Evolutionary conservation across 768 basidiomycete species (phyloP), one percentile per base, ranked within the genome.

Genomic region (Rhizopogon roseolus): DNA sequence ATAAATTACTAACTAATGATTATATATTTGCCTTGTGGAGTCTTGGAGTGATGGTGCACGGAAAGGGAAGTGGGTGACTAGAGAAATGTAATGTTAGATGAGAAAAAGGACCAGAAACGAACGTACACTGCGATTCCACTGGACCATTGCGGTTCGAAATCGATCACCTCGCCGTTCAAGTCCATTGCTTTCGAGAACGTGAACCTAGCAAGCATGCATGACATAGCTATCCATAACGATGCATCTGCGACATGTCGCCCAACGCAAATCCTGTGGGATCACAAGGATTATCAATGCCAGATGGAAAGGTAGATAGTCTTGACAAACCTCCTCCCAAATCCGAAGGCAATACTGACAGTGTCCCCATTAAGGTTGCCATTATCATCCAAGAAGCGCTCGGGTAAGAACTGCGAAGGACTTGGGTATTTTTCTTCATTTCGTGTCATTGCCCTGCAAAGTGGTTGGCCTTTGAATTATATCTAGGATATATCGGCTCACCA

Each of bases 401-500:
- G 72, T 25, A 57, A 55, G 57, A 73, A 72, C n/a, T 48, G 59
- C 44, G 56, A 62, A 0, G 72, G 70, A 32, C 62, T 53, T 3
- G 68, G 68, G 51, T 72, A 75, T 16, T 57, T 53, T 16, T 53
- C 52, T n/a, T 62, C 61, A 54, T 74, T 66, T 19, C 63, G 71
- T 5, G 69, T 53, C 49, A 73, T 71, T 16, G 62, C 68, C 67
- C 71, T 72, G 22, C n/a, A 10, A 25, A 34, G 17, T 19, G 7
- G 41, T 53, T 37, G 43, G 49, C 19, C 32, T 4, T 40, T 40
- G 6, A 22, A 38, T 16, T 5, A 42, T 25, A 42, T 9, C 22
- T 11, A 25, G 8, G 4, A 48, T 49, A 19, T 41, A 22, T 32
- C 13, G n/a, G 48, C 64, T 10, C 13, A 68, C 66, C 68, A 66